Percentiles rank a stretch among this genome's conserved stretches.
These are phyloP conservation scores for Geum urbanum DNA, from an alignment of 306 rosid species.

Conservation along the genomic window DNA sequence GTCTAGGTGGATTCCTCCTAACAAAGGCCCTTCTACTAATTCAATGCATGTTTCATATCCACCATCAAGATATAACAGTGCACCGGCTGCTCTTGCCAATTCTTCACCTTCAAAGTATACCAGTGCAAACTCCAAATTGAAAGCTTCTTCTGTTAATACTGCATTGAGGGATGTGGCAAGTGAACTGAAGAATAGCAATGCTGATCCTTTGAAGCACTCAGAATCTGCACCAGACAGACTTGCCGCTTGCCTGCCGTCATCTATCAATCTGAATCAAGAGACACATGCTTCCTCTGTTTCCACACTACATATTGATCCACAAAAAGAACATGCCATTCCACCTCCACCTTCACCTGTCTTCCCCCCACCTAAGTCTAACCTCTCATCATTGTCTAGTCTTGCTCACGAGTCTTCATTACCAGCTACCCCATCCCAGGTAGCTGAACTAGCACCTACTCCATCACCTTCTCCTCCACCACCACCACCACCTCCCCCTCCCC, in stretches of 20 bases:
- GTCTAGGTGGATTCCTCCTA: constrained; percentile 80
- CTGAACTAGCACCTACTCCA: constrained; percentile 20
- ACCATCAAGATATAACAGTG: constrained; percentile 62
- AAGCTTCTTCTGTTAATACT: constrained; percentile 41
- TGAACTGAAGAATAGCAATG: constrained; percentile 44
- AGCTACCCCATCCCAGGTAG: constrained; percentile 20
- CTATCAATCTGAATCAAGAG: constrained; percentile 35
- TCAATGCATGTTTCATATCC: constrained; percentile 86
- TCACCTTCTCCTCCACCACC: constrained; percentile 23
- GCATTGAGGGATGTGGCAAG: constrained; percentile 35
- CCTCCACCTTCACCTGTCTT: constrained; percentile 14
- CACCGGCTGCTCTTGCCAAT: constrained; percentile 54
- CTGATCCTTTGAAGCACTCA: constrained; percentile 45
- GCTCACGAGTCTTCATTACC: constrained; percentile 7
- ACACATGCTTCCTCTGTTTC: constrained; percentile 26
- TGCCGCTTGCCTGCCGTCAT: constrained; percentile 34
- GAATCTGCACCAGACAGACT: constrained; percentile 39
- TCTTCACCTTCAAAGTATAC: constrained; percentile 47
- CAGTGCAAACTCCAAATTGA: constrained; percentile 42
- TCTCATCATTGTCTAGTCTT: background rate
- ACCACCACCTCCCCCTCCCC: background rate
- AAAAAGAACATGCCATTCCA: constrained; percentile 27
- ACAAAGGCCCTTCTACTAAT: constrained; percentile 64
- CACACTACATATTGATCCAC: constrained; percentile 24
- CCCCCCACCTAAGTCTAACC: too few relatives aligned